Conservation (phyloP, 1,284 basidiomycete genomes). For the Caloboletus firmus region DNA sequence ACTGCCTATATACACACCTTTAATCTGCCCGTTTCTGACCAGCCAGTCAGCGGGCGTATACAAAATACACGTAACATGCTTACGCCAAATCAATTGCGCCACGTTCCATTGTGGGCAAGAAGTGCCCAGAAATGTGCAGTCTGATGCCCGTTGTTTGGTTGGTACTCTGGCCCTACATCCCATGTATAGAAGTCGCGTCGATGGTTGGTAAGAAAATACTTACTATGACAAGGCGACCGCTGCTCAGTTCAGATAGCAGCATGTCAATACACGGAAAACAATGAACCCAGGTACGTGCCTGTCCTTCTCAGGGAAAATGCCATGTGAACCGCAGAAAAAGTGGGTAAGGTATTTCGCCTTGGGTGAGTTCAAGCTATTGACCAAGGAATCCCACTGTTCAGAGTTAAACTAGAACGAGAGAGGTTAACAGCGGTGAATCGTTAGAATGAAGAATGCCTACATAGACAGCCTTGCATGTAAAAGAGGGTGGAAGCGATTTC, state of each 20-base stretch:
- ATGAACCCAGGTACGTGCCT: not conserved
- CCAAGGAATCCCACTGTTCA: slow-evolving; percentile 5
- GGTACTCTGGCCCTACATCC: slow-evolving; percentile 69
- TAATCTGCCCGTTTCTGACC: slow-evolving; percentile 70
- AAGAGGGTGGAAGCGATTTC: slow-evolving; percentile 15
- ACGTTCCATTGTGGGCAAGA: slow-evolving; percentile 93
- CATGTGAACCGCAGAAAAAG: slow-evolving; percentile 12
- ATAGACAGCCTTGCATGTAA: slow-evolving; percentile 18
- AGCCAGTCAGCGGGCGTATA: slow-evolving; percentile 6
- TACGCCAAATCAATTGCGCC: slow-evolving; percentile 89
- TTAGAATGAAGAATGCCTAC: not conserved
- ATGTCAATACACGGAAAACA: not conserved
- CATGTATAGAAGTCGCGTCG: not conserved
- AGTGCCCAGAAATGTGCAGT: slow-evolving; percentile 86
- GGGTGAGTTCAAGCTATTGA: not conserved
- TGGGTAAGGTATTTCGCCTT: slow-evolving; percentile 2
- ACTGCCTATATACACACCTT: slow-evolving; percentile 45
- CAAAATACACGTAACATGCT: slow-evolving; percentile 29
- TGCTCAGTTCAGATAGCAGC: not conserved
- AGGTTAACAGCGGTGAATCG: not conserved
- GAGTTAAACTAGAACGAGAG: slow-evolving; percentile 14
- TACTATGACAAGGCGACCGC: slow-evolving; percentile 68
- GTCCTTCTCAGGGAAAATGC: slow-evolving; percentile 6
- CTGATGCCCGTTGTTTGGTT: slow-evolving; percentile 92
- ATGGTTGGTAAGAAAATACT: slow-evolving; percentile 20